A percentile compares a stretch with the other conserved stretches of the same genome.
These are phyloP conservation scores for Thermomucor indicae-seudaticae DNA, from an alignment of 371 early-diverging fungal species.

Conservation along the genomic window DNA sequence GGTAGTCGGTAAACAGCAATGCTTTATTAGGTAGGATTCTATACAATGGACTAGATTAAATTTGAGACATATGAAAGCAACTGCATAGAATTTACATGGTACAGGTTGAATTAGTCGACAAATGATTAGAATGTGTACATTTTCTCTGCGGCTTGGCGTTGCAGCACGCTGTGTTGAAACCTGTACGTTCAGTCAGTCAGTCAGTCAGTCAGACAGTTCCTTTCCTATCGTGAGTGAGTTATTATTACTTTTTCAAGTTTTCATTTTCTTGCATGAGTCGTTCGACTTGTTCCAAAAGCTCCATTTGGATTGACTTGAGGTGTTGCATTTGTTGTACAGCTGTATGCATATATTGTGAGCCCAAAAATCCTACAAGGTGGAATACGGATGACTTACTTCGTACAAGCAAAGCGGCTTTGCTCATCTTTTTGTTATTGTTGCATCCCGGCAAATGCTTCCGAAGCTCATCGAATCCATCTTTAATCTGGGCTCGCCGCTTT, in stretches of 20 bases:
- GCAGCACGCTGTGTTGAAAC: conserved; percentile 44
- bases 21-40: no score
- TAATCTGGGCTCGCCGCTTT: no score
- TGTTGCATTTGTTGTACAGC: conserved; percentile 50
- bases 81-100: no score
- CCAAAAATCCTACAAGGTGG: neutral
- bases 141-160: conserved; percentile 50
- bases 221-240: neutral
- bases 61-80: no score
- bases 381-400: conserved; percentile 30
- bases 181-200: conserved; percentile 17
- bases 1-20: no score
- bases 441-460: conserved; percentile 47
- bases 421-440: conserved; percentile 54
- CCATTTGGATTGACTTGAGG: conserved; percentile 36
- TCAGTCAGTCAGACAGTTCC: neutral
- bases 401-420: conserved; percentile 49
- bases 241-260: conserved; percentile 41
- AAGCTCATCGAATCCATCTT: conserved; percentile 50
- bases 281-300: conserved; percentile 44
- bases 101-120: no score
- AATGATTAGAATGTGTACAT: conserved; percentile 40
- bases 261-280: conserved; percentile 46
- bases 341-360: conserved; percentile 1
- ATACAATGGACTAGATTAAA: no score